These are phyloP conservation scores for Arabis hirsuta DNA, from an alignment of 345 rosid species.

Conservation along the genomic window DNA sequence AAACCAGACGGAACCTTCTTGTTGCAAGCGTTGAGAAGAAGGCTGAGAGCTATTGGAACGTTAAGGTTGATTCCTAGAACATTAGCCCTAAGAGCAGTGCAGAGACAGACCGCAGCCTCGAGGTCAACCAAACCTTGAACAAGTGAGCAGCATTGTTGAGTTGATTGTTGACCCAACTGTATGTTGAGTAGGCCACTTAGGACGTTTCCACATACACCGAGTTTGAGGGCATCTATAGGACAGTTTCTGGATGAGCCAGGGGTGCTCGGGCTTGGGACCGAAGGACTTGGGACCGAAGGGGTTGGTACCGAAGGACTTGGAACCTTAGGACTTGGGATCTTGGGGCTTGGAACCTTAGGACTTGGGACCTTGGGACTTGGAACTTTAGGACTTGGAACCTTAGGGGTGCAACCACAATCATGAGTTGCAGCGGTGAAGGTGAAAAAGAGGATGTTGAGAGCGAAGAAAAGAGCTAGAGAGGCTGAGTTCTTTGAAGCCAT, in stretches of 20 bases:
- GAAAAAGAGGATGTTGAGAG: constrained; percentile 40
- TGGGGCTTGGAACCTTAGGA: constrained; percentile 13
- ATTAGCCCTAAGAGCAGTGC: constrained; percentile 63
- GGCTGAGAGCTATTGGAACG: constrained; percentile 57
- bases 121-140: constrained; percentile 56
- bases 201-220: constrained; percentile 60
- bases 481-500: constrained; percentile 45
- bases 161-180: constrained; percentile 47
- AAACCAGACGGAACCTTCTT: constrained; percentile 54
- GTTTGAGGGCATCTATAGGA: constrained; percentile 59
- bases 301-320: background rate
- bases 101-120: constrained; percentile 73
- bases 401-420: constrained; percentile 16
- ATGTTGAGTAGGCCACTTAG: constrained; percentile 43
- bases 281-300: constrained; percentile 16
- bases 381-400: background rate
- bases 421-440: constrained; percentile 28
- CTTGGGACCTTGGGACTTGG: background rate
- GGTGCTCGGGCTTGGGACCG: background rate
- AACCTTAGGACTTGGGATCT: background rate
- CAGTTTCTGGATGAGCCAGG: constrained; percentile 39
- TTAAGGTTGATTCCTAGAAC: constrained; percentile 58
- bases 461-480: constrained; percentile 38
- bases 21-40: constrained; percentile 60
- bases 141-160: constrained; percentile 58